These are phyloP conservation scores for Endothia cerciana DNA, from an alignment of 2,329 filamentous ascomycete species.

Conservation along the genomic window DNA sequence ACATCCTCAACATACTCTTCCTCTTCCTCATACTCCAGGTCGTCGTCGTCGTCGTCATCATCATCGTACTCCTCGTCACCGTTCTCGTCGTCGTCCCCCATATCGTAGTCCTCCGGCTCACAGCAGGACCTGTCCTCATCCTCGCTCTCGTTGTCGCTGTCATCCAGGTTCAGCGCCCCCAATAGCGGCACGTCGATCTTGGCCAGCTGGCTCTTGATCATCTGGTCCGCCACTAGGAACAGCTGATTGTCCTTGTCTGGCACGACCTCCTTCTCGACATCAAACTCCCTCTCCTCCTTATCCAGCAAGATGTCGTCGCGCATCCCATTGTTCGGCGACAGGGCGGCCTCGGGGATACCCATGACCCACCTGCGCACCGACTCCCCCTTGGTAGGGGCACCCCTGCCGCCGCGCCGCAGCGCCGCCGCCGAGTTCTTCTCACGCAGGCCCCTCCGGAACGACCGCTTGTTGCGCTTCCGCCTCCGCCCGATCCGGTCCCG, in stretches of 20 bases:
- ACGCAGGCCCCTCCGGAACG: slow-evolving; percentile 46
- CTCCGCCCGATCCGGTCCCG: slow-evolving; percentile 51
- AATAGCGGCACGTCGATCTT: slow-evolving; percentile 51
- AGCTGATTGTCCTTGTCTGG: slow-evolving; percentile 49
- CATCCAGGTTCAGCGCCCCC: slow-evolving; percentile 49
- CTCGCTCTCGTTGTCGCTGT: slow-evolving; percentile 46
- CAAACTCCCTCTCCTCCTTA: slow-evolving; percentile 45
- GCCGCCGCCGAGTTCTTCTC: slow-evolving; percentile 35
- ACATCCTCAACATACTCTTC: slow-evolving; percentile 34
- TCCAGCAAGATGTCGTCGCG: slow-evolving; percentile 38
- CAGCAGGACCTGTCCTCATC: slow-evolving; percentile 37
- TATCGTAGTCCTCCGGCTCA: slow-evolving; percentile 34
- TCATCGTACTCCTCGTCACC: slow-evolving; percentile 30
- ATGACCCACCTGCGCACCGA: slow-evolving; percentile 49
- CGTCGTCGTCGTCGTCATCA: slow-evolving; percentile 34
- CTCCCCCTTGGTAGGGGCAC: slow-evolving; percentile 44
- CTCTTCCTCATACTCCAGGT: slow-evolving; percentile 36
- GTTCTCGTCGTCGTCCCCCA: slow-evolving; percentile 33
- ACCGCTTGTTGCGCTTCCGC: slow-evolving; percentile 45
- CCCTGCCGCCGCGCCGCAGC: slow-evolving; percentile 17
- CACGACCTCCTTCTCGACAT: slow-evolving; percentile 44
- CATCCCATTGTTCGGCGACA: slow-evolving; percentile 37
- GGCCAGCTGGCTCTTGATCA: slow-evolving; percentile 53
- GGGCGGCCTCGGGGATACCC: slow-evolving; percentile 41
- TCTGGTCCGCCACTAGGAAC: slow-evolving; percentile 49